Evolutionary conservation across 1,139 yeast genomes (phyloP), one percentile per base, ranked within the genome.

Genomic region (Taphrina communis): DNA sequence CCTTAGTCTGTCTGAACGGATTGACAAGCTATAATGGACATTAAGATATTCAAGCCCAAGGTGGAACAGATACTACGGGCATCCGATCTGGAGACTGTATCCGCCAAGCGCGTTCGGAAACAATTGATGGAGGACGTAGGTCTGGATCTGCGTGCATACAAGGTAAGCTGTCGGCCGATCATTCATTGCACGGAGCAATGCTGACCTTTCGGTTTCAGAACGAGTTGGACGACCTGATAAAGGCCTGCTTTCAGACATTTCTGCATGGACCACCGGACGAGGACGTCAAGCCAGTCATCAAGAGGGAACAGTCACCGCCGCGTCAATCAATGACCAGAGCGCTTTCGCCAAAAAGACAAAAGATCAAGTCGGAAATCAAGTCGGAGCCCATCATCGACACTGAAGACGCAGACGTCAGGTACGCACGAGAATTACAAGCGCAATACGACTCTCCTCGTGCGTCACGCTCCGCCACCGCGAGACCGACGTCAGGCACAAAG

Each of bases 91-190:
- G 88, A 88, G 72, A 82, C 85, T 73, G 85, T 90, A 25, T 86
- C 93, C 1, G 92, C 89, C 12, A 89, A 88, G 76, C 83, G 85
- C 75, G 86, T 90, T 53, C 81, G 96, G 71, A 82, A 83, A 72
- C 93, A 93, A 0, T 76, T 90, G 38, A 91, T 87, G 75, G 90
- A 85, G 72, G 80, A 89, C 48, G 88, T 87, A 75, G 84, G 84
- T 2, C 80, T 83, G 0, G 86, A 88, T 72, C 80, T 89, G 69
- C 80, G 80, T 50, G 78, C 80, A 1, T 81, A 83, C 71, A 88
- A 76, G 72, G 77, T 75, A 59, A 25, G 70, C 35, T 44, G 39
- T n/a, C 8, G 17, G 17, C 31, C 31, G 31, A 25, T 17, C 17
- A 17, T 17, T n/a, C 12, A 36, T n/a, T n/a, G n/a, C 1, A 25